These are phyloP conservation scores for barley (Hordeum vulgare) DNA, from an alignment of 176 grass and related monocot species.

Conservation along the genomic window DNA sequence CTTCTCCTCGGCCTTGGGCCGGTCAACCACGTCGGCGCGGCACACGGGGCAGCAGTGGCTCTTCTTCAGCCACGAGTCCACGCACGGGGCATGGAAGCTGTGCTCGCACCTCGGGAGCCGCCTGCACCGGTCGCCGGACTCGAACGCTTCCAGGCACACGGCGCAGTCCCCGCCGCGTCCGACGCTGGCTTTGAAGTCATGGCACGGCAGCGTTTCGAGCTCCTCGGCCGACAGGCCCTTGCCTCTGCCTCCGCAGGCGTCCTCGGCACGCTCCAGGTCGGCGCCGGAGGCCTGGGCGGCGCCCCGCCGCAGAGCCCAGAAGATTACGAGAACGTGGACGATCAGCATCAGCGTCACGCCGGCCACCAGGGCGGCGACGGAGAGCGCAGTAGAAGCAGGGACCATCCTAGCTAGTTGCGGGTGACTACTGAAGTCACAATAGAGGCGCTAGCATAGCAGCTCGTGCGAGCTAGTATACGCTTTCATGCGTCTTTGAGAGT, in stretches of 20 bases:
- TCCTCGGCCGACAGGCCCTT: conserved; percentile 35
- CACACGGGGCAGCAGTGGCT: conserved; percentile 49
- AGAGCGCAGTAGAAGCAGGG: not conserved
- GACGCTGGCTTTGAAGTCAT: conserved; percentile 5
- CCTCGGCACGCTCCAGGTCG: not conserved
- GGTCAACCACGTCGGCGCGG: conserved; percentile 23
- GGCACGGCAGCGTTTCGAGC: conserved; percentile 36
- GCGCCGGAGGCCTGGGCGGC: not conserved
- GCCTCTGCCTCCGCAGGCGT: not conserved
- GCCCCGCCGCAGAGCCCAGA: conserved; percentile 13
- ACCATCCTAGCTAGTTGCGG: not conserved
- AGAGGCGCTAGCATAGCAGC: not conserved
- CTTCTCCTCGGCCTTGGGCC: not conserved
- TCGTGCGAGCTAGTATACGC: not conserved
- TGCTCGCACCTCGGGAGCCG: conserved; percentile 52
- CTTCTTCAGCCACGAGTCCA: conserved; percentile 68
- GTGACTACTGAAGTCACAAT: no score
- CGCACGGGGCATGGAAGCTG: conserved; percentile 59
- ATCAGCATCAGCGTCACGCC: conserved; percentile 27
- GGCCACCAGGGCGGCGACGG: not conserved
- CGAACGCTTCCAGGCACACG: conserved; percentile 54
- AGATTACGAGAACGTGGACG: conserved; percentile 15
- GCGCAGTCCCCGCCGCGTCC: conserved; percentile 22
- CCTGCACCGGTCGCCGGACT: conserved; percentile 42
- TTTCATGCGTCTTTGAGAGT: not conserved